phyloP scores from a whole-genome alignment of 2,329 filamentous ascomycete species.

The Gremmenia infestans region DNA sequence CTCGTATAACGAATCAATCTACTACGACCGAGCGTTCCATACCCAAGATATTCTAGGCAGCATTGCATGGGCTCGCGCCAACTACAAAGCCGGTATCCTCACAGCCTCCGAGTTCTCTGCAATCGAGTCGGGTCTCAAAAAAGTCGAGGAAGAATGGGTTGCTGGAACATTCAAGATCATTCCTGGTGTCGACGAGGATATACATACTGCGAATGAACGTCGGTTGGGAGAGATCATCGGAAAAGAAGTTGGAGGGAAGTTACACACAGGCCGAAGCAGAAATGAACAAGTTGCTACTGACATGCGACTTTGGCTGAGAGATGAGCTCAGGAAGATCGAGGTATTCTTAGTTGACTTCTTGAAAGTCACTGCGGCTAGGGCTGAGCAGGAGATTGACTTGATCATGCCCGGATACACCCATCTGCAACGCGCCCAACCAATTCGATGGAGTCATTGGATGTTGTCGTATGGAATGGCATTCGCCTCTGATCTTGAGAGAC shows the following conservation, averaged over 20 bases:
- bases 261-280: conserved; percentile 81
- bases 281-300: conserved; percentile 90
- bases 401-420: conserved; percentile 87
- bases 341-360: conserved; percentile 63
- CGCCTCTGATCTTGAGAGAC: conserved; percentile 67
- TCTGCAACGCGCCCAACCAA: conserved; percentile 73
- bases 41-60: conserved; percentile 75
- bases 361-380: conserved; percentile 61
- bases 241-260: conserved; percentile 78
- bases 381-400: conserved; percentile 68
- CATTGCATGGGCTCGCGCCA: conserved; percentile 78
- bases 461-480: conserved; percentile 71
- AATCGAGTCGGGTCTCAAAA: conserved; percentile 66
- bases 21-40: conserved; percentile 73
- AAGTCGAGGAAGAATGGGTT: conserved; percentile 51
- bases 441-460: conserved; percentile 80
- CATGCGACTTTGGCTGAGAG: conserved; percentile 83
- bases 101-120: conserved; percentile 65
- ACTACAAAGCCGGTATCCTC: conserved; percentile 69
- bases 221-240: conserved; percentile 79
- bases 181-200: conserved; percentile 53
- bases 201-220: conserved; percentile 68
- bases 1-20: conserved; percentile 76
- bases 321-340: conserved; percentile 68
- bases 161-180: conserved; percentile 45